A percentile compares a stretch with the other conserved stretches of the same genome.
Evolutionary conservation across 148 eudicot species (phyloP).

Genomic region (Chenopodium quinoa): DNA sequence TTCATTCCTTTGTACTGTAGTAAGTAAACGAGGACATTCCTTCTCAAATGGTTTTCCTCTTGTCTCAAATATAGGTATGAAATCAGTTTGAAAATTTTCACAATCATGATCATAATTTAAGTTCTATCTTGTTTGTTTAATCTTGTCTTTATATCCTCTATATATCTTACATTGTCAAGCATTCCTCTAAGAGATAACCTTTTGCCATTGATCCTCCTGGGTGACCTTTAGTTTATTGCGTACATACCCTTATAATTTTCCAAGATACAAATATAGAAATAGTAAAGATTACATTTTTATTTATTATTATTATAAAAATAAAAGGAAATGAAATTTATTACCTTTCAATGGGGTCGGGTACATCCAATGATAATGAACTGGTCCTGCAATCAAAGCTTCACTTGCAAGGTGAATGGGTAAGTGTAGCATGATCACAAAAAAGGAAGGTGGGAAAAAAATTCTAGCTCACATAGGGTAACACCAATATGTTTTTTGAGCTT

Average conservation of each 20-base stretch:
- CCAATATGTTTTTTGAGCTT: not conserved
- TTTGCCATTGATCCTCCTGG: constrained; percentile 17
- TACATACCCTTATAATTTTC: constrained; percentile 10
- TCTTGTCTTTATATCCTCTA: not conserved
- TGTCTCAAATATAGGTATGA: not conserved
- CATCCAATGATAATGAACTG: constrained; percentile 23
- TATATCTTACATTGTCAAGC: constrained; percentile 10
- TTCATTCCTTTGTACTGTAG: not conserved
- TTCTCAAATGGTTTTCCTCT: not conserved
- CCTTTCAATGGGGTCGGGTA: constrained; percentile 18
- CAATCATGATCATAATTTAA: not conserved
- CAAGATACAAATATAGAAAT: not conserved
- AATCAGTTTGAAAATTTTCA: not conserved
- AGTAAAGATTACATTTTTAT: not conserved
- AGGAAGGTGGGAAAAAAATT: constrained; percentile 13
- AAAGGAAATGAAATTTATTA: not conserved
- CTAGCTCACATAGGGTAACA: constrained; percentile 7
- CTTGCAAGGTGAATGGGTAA: constrained; percentile 3
- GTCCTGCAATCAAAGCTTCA: constrained; percentile 15
- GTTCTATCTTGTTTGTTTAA: not conserved
- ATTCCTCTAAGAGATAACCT: constrained; percentile 1
- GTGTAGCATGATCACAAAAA: constrained; percentile 23
- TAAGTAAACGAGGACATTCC: not conserved
- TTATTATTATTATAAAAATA: too few relatives aligned
- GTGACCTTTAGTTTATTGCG: not conserved